Percentiles rank a stretch among this genome's conserved stretches.
Evolutionary conservation across 2,329 filamentous ascomycete species (phyloP).

Genomic region (Fusarium sp.): DNA sequence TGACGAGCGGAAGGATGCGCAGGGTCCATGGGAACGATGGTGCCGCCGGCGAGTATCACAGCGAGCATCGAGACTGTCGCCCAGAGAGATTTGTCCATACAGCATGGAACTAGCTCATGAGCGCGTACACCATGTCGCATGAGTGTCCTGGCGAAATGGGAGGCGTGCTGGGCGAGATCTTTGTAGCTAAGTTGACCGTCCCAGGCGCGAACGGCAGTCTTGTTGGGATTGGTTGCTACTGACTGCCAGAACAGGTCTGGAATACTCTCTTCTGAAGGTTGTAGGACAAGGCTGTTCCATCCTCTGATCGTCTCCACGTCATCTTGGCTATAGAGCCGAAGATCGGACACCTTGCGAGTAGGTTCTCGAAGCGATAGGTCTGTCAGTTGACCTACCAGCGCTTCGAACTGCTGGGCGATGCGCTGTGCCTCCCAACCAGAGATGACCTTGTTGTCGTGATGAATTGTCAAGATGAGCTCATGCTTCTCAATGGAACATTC

Average conservation of each 20-base stretch:
- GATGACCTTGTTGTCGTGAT: conserved; percentile 21
- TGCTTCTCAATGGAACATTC: conserved; percentile 30
- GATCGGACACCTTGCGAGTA: conserved; percentile 12
- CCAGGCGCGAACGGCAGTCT: conserved; percentile 28
- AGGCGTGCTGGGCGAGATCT: conserved; percentile 9
- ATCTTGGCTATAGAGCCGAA: conserved; percentile 11
- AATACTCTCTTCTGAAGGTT: neutral
- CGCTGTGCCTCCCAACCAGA: conserved; percentile 21
- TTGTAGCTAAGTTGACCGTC: conserved; percentile 33
- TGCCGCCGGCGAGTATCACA: conserved; percentile 40
- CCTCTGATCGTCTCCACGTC: conserved; percentile 22
- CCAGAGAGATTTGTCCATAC: conserved; percentile 42
- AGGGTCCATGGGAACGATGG: conserved; percentile 41
- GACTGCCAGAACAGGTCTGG: conserved; percentile 16
- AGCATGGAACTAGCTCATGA: conserved; percentile 24
- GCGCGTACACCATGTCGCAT: conserved; percentile 3
- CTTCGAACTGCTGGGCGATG: conserved; percentile 30
- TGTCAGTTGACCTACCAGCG: conserved; percentile 27
- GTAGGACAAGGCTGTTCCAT: conserved; percentile 2
- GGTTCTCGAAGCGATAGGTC: neutral
- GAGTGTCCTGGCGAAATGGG: neutral
- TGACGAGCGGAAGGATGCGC: conserved; percentile 26
- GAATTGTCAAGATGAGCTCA: conserved; percentile 8
- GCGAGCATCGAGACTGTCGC: conserved; percentile 40
- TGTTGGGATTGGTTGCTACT: neutral